Percentiles rank a stretch among this genome's conserved stretches.
Conservation (phyloP, 768 basidiomycete species). For the Suillus hirtellus region DNA sequence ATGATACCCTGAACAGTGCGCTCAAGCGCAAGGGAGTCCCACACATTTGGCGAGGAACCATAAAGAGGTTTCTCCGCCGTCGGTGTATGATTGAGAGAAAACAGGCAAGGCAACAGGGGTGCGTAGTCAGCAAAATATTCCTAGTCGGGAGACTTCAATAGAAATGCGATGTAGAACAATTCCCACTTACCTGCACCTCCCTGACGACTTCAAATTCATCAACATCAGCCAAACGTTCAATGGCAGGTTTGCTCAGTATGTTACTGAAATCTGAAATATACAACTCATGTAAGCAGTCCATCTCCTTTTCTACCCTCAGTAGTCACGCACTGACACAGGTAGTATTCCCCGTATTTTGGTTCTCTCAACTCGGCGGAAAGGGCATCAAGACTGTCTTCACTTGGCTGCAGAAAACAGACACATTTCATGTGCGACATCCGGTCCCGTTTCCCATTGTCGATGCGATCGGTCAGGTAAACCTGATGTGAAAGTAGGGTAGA, state of each 20-base stretch:
- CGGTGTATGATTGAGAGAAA: conserved; percentile 82
- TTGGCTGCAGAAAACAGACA: conserved; percentile 87
- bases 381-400: conserved; percentile 78
- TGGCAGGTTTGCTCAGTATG: conserved; percentile 82
- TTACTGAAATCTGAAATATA: conserved; percentile 85
- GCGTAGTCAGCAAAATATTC: conserved; percentile 98
- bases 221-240: conserved; percentile 89
- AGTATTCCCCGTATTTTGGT: conserved; percentile 97
- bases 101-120: conserved; percentile 81
- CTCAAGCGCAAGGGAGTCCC: conserved; percentile 74
- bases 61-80: conserved; percentile 64
- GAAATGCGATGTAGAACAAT: neutral
- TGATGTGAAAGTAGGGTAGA: conserved; percentile 92
- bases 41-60: conserved; percentile 68
- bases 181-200: conserved; percentile 82
- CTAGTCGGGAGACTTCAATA: conserved; percentile 38
- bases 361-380: conserved; percentile 82
- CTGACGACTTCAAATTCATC: conserved; percentile 96
- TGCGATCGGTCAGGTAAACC: conserved; percentile 95
- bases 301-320: conserved; percentile 24
- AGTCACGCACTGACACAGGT: conserved; percentile 95
- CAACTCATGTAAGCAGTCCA: conserved; percentile 19
- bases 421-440: conserved; percentile 97
- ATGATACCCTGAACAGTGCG: conserved; percentile 78
- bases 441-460: conserved; percentile 92